Evolutionary conservation across 2,329 filamentous ascomycete species (phyloP).

Genomic region (Botrytis medusae): DNA sequence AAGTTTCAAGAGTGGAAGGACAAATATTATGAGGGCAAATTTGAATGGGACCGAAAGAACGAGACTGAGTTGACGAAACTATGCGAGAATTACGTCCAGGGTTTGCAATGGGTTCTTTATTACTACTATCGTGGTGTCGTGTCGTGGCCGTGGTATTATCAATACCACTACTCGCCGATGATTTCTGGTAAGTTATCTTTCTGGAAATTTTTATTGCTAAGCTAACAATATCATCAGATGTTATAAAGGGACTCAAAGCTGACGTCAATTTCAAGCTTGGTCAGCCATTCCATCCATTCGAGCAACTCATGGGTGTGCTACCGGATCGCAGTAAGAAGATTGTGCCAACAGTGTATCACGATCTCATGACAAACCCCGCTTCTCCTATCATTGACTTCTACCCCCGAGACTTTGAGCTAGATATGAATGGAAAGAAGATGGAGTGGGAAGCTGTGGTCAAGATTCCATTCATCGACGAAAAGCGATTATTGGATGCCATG

Average conservation of each 20-base stretch:
- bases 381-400: constrained; percentile 99
- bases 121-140: constrained; percentile 98
- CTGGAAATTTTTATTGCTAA: constrained; percentile 28
- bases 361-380: constrained; percentile 84
- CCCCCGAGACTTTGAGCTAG: constrained; percentile 91
- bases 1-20: constrained; percentile 95
- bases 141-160: constrained; percentile 98
- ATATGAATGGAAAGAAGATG: constrained; percentile 99
- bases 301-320: constrained; percentile 97
- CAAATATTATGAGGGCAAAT: constrained; percentile 88
- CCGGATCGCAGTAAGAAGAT: constrained; percentile 97
- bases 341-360: constrained; percentile 82
- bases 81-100: constrained; percentile 95
- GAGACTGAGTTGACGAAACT: constrained; percentile 78
- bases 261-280: constrained; percentile 91
- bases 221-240: constrained; percentile 55
- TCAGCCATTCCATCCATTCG: constrained; percentile 90
- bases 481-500: constrained; percentile 82
- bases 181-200: constrained; percentile 65
- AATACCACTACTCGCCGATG: constrained; percentile 95
- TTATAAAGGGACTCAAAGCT: constrained; percentile 81
- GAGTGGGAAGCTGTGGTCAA: constrained; percentile 99
- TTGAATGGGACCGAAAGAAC: constrained; percentile 81
- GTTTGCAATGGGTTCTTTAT: constrained; percentile 94
- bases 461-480: constrained; percentile 97